Percentiles rank a stretch among this genome's conserved stretches.
These are phyloP conservation scores for Candida coquimbonensis DNA, from an alignment of 805 yeast genomes.

Conservation along the genomic window DNA sequence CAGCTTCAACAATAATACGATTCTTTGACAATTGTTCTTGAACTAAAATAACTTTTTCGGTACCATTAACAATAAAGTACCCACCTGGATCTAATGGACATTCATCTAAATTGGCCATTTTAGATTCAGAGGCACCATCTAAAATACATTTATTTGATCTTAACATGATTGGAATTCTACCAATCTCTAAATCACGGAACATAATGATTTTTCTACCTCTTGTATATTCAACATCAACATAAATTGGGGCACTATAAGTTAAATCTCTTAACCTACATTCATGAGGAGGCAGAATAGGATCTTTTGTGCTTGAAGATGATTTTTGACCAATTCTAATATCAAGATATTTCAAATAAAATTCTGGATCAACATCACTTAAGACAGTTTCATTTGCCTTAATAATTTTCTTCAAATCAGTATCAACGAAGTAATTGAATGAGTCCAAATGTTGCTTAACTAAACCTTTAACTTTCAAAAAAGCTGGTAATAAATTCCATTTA, in stretches of 20 bases:
- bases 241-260: slow-evolving; percentile 92
- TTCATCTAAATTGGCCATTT: slow-evolving; percentile 85
- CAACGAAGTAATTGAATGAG: slow-evolving; percentile 96
- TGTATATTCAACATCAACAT: slow-evolving; percentile 95
- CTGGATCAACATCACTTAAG: slow-evolving; percentile 93
- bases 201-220: slow-evolving; percentile 88
- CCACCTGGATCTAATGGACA: slow-evolving; percentile 99
- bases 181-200: slow-evolving; percentile 87
- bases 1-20: slow-evolving; percentile 97
- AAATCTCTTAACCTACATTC: slow-evolving; percentile 92
- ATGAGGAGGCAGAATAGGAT: slow-evolving; percentile 77
- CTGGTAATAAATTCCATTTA: slow-evolving; percentile 95
- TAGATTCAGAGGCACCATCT: slow-evolving; percentile 66
- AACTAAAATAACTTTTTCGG: slow-evolving; percentile 92
- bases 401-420: slow-evolving; percentile 86
- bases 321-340: slow-evolving; percentile 89
- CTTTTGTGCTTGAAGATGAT: slow-evolving; percentile 46
- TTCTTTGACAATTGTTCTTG: slow-evolving; percentile 96
- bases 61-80: slow-evolving; percentile 94
- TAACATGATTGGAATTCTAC: slow-evolving; percentile 98
- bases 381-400: slow-evolving; percentile 85
- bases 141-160: slow-evolving; percentile 88
- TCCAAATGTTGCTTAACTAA: slow-evolving; percentile 95
- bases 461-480: slow-evolving; percentile 92
- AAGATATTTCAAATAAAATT: slow-evolving; percentile 84